These are phyloP conservation scores for Penicillium antarcticum DNA, from an alignment of 495 filamentous ascomycete genomes.

Conservation along the genomic window DNA sequence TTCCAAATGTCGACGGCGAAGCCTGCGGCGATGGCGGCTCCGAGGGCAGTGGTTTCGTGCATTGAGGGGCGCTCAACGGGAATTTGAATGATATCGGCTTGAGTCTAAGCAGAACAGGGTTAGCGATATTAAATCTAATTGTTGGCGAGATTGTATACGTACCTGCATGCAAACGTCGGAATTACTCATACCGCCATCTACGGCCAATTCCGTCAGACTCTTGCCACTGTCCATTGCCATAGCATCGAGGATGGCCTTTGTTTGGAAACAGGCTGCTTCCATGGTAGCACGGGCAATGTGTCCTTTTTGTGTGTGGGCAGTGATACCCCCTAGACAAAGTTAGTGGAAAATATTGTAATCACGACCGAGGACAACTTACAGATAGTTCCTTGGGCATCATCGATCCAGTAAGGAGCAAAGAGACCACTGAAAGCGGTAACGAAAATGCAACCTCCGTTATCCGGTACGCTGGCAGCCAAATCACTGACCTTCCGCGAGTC, in stretches of 20 bases:
- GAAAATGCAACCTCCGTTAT: conserved; percentile 90
- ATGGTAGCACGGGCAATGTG: conserved; percentile 94
- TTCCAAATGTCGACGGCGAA: conserved; percentile 83
- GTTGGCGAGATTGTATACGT: conserved; percentile 15
- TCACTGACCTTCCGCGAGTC: conserved; percentile 78
- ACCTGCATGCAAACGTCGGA: conserved; percentile 94
- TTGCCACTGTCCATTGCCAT: conserved; percentile 91
- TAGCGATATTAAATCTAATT: conserved; percentile 1
- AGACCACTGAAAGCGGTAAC: conserved; percentile 95
- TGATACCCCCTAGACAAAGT: conserved; percentile 66
- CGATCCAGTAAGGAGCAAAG: conserved; percentile 98
- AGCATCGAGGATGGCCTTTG: conserved; percentile 88
- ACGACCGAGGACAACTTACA: conserved; percentile 52
- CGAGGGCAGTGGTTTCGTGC: conserved; percentile 91
- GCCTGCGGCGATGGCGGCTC: conserved; percentile 91
- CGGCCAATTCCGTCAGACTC: conserved; percentile 70
- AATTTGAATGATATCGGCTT: conserved; percentile 88
- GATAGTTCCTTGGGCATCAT: conserved; percentile 88
- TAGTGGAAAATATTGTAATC: conserved; percentile 1
- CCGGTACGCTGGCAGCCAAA: conserved; percentile 75
- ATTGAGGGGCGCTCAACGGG: conserved; percentile 84
- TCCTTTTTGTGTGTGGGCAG: conserved; percentile 82
- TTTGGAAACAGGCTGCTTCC: conserved; percentile 94
- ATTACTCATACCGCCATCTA: conserved; percentile 94
- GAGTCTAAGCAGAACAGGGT: conserved; percentile 50